Base-by-base conservation (phyloP, 129 eudicot species). In the Erigeron canadensis region DNA sequence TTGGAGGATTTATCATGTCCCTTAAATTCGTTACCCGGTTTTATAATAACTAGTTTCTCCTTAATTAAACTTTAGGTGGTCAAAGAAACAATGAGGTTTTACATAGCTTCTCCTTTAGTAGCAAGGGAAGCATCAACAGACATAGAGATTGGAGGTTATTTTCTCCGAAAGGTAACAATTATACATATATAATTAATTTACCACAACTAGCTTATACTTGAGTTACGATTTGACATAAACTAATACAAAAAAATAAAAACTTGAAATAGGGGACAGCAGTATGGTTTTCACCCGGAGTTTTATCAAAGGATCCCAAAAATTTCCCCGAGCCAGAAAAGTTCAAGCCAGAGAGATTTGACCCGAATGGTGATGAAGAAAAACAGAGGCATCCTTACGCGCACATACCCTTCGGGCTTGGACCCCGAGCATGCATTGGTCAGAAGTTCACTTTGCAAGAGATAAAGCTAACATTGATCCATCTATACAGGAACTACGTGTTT, bases 341-440 rank as follows among this genome's bases (percentile, higher is more conserved):
- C 81, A 94, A 77, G 71, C 98, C 98, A 0, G 97, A 89, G 75
- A 87, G 97, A 48, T 94, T 89, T 5, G 88, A 89, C 74, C 96
- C 87, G 15, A 81, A 81, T 10, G 76, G 96, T 16, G 88, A 87
- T 11, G 97, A 89, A 79, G 93, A 94, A 71, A 89, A 89, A 58
- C 78, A 40, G 21, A 86, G 97, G 81, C 98, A 89, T 68, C 98
- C 98, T 12, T 94, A 89, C 55, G 98, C 98, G 7, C 77, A 87
- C 73, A 94, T 89, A 53, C 98, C 98, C 62, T 94, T 94, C 40
- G 98, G 98, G 58, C 80, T 90, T 18, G 98, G 98, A 17, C 98
- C 98, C 39, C 83, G 98, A 39, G 90, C 95, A 7, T 94, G 98
- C 81, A 82, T 94, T 55, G 98, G 98, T 9, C 88, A 90, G 68